phyloP scores from a whole-genome alignment of 768 basidiomycete genomes.

The Infundibulicybe gibba region DNA sequence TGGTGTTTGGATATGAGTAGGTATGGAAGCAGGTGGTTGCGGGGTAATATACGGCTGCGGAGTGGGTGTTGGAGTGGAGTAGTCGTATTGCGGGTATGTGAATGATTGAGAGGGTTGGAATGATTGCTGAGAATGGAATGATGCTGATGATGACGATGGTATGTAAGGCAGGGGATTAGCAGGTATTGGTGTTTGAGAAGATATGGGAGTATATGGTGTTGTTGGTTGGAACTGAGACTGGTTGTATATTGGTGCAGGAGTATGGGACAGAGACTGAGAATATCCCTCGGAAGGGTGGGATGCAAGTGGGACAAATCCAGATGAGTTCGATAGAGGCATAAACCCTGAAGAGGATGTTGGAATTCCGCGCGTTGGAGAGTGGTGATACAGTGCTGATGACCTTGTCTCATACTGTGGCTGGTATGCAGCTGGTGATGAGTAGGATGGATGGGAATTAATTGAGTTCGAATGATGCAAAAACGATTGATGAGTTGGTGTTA shows the following conservation, averaged over 20 bases:
- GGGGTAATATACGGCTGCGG: constrained; percentile 36
- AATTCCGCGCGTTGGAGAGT: constrained; percentile 43
- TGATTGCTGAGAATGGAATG: constrained; percentile 27
- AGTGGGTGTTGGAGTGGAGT: constrained; percentile 31
- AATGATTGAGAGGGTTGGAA: constrained; percentile 17
- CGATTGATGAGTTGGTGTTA: constrained; percentile 32
- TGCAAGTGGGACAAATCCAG: constrained; percentile 29
- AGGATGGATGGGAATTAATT: constrained; percentile 15
- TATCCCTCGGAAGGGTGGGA: constrained; percentile 33
- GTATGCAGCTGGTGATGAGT: constrained; percentile 34
- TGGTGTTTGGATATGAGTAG: constrained; percentile 23
- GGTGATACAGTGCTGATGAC: constrained; percentile 26
- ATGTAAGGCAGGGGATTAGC: constrained; percentile 14
- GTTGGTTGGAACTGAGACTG: constrained; percentile 30
- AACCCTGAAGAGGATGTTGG: constrained; percentile 68
- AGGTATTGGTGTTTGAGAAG: constrained; percentile 19
- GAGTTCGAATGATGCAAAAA: constrained; percentile 23
- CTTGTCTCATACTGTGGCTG: constrained; percentile 31
- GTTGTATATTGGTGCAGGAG: constrained; percentile 31
- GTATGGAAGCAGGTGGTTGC: constrained; percentile 18
- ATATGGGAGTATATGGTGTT: constrained; percentile 23
- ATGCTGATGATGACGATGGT: constrained; percentile 28
- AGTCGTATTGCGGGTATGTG: constrained; percentile 21
- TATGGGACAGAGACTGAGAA: constrained; percentile 38
- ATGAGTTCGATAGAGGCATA: constrained; percentile 44